Base-by-base conservation (phyloP, 2,329 filamentous ascomycete genomes). In the Fusarium vanettenii region DNA sequence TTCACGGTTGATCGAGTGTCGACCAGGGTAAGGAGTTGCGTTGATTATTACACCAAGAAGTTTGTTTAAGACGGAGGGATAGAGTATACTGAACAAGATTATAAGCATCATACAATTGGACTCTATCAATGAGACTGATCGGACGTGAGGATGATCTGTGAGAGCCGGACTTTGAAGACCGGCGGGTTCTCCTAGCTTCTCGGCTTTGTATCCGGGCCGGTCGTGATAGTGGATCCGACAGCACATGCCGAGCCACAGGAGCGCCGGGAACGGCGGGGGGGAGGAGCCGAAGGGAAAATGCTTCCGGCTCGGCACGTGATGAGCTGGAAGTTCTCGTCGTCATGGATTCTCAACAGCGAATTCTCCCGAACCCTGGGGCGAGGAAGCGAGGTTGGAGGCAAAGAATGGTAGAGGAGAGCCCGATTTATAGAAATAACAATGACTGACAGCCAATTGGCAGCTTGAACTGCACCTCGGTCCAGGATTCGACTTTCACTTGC, bases 221-320 rank as follows among this genome's bases (percentile, higher is more conserved):
- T 67, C 29, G 62, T 33, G 27, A 22, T 29, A 52, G 70, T 71
- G 73, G 72, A 43, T 45, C 74, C 74, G 72, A 60, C 48, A 70
- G 61, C 72, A 74, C 72, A 74, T 75, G 72, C 69, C 72, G 68
- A 39, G 39, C 57, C 39, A 60, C 18, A 59, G n/a, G 56, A 59
- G 50, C 29, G 52, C 66, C 72, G 62, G 67, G 63, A 69, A 65
- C 41, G 62, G 70, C 62, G 72, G 72, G 66, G 60, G 66, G 48
- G 61, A 65, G 66, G 69, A 70, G 71, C 66, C 55, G 71, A 72
- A 73, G 64, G 75, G 76, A 73, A 74, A 76, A 60, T 25, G 68
- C 56, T 76, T 76, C 74, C 71, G 73, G 64, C 50, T 75, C 67
- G 65, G 66, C 77, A 79, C 77, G 77, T 79, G 77, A 79, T 70